These are phyloP conservation scores for Aspergillus sclerotiicarbonarius DNA, from an alignment of 495 filamentous ascomycete genomes.

Conservation along the genomic window DNA sequence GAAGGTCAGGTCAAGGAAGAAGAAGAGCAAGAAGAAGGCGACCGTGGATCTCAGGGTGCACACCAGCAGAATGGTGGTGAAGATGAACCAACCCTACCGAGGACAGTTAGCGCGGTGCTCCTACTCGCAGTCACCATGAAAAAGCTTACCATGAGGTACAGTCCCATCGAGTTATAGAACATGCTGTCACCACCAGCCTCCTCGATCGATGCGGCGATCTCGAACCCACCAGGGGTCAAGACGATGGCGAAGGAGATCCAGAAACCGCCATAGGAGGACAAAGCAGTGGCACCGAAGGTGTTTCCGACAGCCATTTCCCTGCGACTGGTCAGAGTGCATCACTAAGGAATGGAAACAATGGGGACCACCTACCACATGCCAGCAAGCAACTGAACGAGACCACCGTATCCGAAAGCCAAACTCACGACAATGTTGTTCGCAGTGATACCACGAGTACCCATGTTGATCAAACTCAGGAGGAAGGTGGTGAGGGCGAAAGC, in stretches of 20 bases:
- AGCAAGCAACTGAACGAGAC: conserved; percentile 86
- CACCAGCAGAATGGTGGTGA: conserved; percentile 83
- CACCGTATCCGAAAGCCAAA: conserved; percentile 76
- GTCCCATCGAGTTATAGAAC: conserved; percentile 70
- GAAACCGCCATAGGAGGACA: conserved; percentile 97
- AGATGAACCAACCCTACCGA: conserved; percentile 90
- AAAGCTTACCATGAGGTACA: conserved; percentile 73
- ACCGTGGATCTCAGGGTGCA: conserved; percentile 92
- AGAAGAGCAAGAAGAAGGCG: conserved; percentile 95
- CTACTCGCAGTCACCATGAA: not conserved
- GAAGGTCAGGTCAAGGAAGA: conserved; percentile 90
- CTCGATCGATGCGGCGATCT: conserved; percentile 43
- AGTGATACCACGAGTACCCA: conserved; percentile 58
- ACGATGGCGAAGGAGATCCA: conserved; percentile 92
- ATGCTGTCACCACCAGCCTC: conserved; percentile 20
- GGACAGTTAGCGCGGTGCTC: conserved; percentile 13
- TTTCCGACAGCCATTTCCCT: conserved; percentile 99
- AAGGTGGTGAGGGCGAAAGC: conserved; percentile 98
- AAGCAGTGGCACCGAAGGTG: conserved; percentile 95
- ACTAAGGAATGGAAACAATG: not conserved
- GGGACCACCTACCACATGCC: conserved; percentile 87
- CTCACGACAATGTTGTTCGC: conserved; percentile 68
- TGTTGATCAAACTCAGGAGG: conserved; percentile 83
- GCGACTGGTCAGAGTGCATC: not conserved
- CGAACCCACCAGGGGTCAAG: conserved; percentile 75